Evolutionary conservation across 768 basidiomycete genomes (phyloP), one percentile per base, ranked within the genome.

Genomic region (Butyriboletus loyo): DNA sequence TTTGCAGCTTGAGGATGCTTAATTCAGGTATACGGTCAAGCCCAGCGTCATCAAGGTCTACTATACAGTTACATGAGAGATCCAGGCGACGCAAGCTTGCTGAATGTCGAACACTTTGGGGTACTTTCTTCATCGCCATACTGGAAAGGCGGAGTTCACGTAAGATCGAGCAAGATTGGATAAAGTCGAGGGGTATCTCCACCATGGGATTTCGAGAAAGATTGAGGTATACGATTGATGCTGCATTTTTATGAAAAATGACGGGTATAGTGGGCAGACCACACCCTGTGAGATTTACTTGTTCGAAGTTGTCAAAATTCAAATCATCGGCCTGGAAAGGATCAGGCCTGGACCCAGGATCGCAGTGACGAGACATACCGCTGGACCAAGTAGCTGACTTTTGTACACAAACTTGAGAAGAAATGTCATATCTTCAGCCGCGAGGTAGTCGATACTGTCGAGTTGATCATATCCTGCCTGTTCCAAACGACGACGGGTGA

Each of bases 161-260:
- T 9, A 99, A 80, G 6, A 77, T 81, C 1, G 81, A 82, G 65
- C 93, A 96, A 6, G 87, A 83, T 69, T 97, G 91, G 52, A 97
- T 87, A 66, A 99, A 99, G 71, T 98, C 97, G 45, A 92, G 84
- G 1, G 96, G 97, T 32, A 98, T 87, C 68, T 98, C 95, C 49
- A 95, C 81, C 82, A 96, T 92, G 3, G 95, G 93, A 66, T 98
- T 99, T 39, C 90, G 84, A 4, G 93, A 96, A 14, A 98, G 80
- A 54, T 89, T 90, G 53, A 98, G 86, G 36, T 79, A 85, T 52
- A 89, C 75, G 62, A 99, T 94, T 24, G 81, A 81, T 58, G 88
- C 85, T 1, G 94, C 93, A 53, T 92, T 84, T 49, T 82, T 79
- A 68, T 99, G 88, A 13, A 98, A 77, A 52, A 84, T 76, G 59